A percentile compares a stretch with the other conserved stretches of the same genome.
Conservation (phyloP, 2,329 filamentous ascomycete species). For the Emmonsia crescens region DNA sequence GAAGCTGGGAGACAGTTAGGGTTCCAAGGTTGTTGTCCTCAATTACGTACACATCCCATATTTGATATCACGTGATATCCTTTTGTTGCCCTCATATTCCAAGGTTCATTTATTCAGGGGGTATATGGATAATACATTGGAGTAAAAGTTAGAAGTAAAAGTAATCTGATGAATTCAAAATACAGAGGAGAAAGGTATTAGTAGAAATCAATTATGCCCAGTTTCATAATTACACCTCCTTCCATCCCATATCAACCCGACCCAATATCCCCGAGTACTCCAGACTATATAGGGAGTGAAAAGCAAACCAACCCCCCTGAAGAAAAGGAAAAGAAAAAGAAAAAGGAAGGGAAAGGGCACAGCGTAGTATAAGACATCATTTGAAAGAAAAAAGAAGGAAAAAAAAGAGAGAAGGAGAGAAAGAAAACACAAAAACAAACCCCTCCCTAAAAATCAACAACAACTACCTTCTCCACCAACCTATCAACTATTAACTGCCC, state of each 20-base stretch:
- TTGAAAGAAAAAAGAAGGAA: neutral
- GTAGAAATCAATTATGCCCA: neutral
- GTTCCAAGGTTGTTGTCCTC: neutral
- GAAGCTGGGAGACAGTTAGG: no score
- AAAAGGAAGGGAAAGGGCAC: neutral
- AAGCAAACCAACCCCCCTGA: neutral
- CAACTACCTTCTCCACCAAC: conserved; percentile 31
- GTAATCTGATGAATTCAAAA: neutral
- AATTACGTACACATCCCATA: neutral
- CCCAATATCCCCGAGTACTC: neutral
- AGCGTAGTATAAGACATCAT: neutral
- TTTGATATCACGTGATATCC: neutral
- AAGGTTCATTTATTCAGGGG: no score
- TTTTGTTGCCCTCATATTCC: neutral
- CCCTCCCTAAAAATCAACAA: conserved; percentile 12
- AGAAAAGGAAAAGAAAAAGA: neutral
- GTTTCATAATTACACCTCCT: neutral
- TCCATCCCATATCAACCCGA: neutral
- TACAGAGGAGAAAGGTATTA: neutral
- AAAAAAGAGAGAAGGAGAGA: no score
- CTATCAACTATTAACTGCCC: conserved; percentile 31
- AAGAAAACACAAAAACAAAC: neutral
- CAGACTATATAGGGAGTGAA: neutral
- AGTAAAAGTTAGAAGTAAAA: neutral
- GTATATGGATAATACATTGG: neutral